Evolutionary conservation across 805 yeast genomes (phyloP).

Genomic region (Saturnispora kantuleensis): DNA sequence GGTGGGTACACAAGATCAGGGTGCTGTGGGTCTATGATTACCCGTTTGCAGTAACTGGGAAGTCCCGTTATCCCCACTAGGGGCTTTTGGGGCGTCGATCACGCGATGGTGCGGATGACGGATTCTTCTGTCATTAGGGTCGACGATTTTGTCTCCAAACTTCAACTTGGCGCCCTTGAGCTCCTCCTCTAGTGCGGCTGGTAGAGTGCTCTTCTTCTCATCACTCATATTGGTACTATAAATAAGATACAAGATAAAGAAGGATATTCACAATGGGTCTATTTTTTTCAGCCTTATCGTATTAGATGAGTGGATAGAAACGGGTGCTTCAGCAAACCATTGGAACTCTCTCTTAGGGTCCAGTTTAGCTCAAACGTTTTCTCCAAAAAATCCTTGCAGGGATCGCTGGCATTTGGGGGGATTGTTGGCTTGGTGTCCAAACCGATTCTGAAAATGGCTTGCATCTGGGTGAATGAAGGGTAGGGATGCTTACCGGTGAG

Average conservation of each 20-base stretch:
- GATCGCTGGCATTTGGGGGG: constrained; percentile 63
- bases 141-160: constrained; percentile 13
- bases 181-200: background rate
- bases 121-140: constrained; percentile 11
- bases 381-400: constrained; percentile 55
- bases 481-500: constrained; percentile 93
- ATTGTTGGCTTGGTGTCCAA: constrained; percentile 71
- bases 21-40: constrained; percentile 6
- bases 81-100: background rate
- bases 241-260: too few relatives aligned
- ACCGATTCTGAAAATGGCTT: constrained; percentile 91
- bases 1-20: background rate
- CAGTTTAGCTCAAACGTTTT: constrained; percentile 70
- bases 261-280: too few relatives aligned
- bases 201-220: background rate
- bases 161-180: constrained; percentile 10
- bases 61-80: background rate
- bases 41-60: constrained; percentile 6
- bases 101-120: constrained; percentile 9
- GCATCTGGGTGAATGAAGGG: constrained; percentile 93
- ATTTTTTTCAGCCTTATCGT: background rate
- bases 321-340: constrained; percentile 2
- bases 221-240: background rate
- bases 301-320: constrained; percentile 4
- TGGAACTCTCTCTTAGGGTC: constrained; percentile 50